Conservation (phyloP, 2,329 filamentous ascomycete species). For the Penicillium sp. region DNA sequence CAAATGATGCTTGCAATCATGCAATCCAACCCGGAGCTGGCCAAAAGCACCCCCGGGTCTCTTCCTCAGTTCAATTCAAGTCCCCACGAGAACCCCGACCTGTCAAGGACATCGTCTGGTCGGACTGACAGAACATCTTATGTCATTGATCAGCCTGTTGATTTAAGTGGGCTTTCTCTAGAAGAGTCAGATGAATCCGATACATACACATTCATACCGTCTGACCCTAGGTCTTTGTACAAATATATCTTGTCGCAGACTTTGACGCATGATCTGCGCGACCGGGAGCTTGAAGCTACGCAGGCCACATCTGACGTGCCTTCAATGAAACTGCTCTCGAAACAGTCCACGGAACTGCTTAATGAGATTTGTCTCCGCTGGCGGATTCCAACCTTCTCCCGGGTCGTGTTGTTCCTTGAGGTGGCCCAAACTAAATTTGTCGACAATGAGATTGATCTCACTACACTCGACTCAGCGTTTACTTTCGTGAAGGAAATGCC, state of each 20-base stretch:
- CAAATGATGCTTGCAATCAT: conserved; percentile 90
- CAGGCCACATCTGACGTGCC: conserved; percentile 42
- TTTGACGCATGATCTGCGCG: conserved; percentile 53
- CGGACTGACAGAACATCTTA: conserved; percentile 44
- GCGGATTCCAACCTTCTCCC: conserved; percentile 75
- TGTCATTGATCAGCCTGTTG: conserved; percentile 58
- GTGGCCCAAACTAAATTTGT: conserved; percentile 76
- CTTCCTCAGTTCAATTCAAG: conserved; percentile 50
- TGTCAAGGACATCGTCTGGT: conserved; percentile 41
- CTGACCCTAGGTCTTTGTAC: conserved; percentile 73
- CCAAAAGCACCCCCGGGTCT: conserved; percentile 60
- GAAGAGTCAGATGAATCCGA: conserved; percentile 41
- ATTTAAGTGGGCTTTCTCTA: conserved; percentile 53
- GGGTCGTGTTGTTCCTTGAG: conserved; percentile 73
- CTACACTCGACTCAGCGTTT: conserved; percentile 76
- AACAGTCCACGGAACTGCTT: conserved; percentile 70
- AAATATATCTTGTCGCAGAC: conserved; percentile 71
- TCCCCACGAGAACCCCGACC: conserved; percentile 36
- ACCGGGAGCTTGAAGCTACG: conserved; percentile 45
- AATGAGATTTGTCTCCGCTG: conserved; percentile 79
- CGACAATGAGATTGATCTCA: conserved; percentile 69
- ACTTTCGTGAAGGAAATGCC: conserved; percentile 67
- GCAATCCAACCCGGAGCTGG: conserved; percentile 73
- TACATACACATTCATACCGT: conserved; percentile 80
- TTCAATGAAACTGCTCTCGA: conserved; percentile 55